Conservation (phyloP, 805 yeast species). For the Suhomyces kilbournensis region DNA sequence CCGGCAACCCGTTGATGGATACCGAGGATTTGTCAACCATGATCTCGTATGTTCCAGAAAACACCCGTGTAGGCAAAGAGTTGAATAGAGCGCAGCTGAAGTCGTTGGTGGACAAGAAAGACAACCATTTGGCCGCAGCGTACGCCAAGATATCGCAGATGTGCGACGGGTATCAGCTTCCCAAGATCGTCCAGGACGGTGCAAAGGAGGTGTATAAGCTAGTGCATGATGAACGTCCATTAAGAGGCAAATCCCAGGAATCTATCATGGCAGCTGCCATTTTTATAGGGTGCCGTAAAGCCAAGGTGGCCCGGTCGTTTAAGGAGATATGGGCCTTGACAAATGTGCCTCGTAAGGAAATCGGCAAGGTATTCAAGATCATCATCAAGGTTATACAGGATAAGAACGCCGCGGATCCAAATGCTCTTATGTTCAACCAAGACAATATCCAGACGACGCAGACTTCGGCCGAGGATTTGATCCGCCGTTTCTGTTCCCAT, state of each 20-base stretch:
- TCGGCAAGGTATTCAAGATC: conserved; percentile 84
- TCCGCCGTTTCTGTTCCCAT: conserved; percentile 94
- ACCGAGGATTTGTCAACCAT: conserved; percentile 89
- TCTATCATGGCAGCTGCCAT: conserved; percentile 96
- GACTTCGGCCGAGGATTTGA: conserved; percentile 89
- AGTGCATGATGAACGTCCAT: conserved; percentile 79
- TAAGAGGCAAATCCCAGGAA: conserved; percentile 90
- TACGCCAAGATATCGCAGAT: conserved; percentile 88
- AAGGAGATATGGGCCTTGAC: conserved; percentile 95
- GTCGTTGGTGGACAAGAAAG: conserved; percentile 81
- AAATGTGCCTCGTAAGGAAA: conserved; percentile 89
- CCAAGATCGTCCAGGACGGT: conserved; percentile 94
- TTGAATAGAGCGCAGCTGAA: conserved; percentile 86
- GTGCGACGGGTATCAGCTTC: conserved; percentile 95
- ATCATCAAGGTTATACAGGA: conserved; percentile 60
- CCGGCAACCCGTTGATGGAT: conserved; percentile 87
- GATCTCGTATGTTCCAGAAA: conserved; percentile 84
- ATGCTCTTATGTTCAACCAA: conserved; percentile 37
- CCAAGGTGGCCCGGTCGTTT: conserved; percentile 90
- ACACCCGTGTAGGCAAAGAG: conserved; percentile 83
- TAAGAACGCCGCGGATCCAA: conserved; percentile 53
- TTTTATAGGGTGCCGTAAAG: conserved; percentile 89
- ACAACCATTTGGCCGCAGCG: conserved; percentile 83
- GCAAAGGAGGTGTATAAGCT: conserved; percentile 94
- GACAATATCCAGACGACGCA: conserved; percentile 68